These are phyloP conservation scores for Drosera capensis DNA, from an alignment of 148 eudicot species.

Conservation along the genomic window DNA sequence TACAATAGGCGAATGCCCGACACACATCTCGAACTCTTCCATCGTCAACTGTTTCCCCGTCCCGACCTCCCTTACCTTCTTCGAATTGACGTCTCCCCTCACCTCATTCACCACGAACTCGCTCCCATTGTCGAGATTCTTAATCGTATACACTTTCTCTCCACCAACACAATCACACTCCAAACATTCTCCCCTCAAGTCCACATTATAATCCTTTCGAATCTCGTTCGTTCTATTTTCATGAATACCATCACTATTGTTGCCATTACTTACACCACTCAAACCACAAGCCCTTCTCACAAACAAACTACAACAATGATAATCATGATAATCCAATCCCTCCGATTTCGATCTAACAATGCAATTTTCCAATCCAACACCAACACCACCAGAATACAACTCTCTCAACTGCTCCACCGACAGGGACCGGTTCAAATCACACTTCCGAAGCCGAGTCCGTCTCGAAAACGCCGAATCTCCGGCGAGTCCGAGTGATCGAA, in stretches of 20 bases:
- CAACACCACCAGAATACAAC: background rate
- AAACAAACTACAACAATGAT: slow-evolving; percentile 17
- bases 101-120: slow-evolving; percentile 95
- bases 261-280: slow-evolving; percentile 43
- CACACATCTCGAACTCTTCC: slow-evolving; percentile 83
- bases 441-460: slow-evolving; percentile 11
- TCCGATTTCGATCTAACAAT: slow-evolving; percentile 2
- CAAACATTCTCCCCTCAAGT: slow-evolving; percentile 6
- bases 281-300: slow-evolving; percentile 33
- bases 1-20: slow-evolving; percentile 91
- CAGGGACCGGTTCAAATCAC: slow-evolving; percentile 21
- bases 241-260: slow-evolving; percentile 16
- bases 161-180: slow-evolving; percentile 14
- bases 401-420: slow-evolving; percentile 35
- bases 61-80: slow-evolving; percentile 69
- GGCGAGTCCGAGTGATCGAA: slow-evolving; percentile 43
- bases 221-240: slow-evolving; percentile 24
- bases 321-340: slow-evolving; percentile 4
- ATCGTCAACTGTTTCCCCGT: slow-evolving; percentile 89
- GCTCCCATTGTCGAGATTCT: slow-evolving; percentile 77
- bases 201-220: slow-evolving; percentile 8
- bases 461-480: slow-evolving; percentile 31
- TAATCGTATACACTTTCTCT: slow-evolving; percentile 47
- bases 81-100: slow-evolving; percentile 69
- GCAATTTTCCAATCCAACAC: slow-evolving; percentile 30